phyloP scores from a whole-genome alignment of 148 eudicot species.

The Camellia lanceoleosa region DNA sequence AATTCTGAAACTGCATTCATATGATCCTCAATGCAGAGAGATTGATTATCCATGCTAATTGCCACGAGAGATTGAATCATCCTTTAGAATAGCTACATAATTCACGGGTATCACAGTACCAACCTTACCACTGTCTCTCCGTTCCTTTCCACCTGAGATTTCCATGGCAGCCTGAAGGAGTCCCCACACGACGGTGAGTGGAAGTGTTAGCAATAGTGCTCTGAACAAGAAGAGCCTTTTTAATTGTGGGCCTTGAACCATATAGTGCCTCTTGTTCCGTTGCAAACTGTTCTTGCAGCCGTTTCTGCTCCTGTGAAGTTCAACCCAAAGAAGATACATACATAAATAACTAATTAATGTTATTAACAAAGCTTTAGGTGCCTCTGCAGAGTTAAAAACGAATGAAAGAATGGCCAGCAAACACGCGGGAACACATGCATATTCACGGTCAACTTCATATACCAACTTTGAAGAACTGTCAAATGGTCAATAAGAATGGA shows the following conservation, averaged over 20 bases:
- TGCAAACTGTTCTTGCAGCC: conserved; percentile 65
- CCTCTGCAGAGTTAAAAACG: not conserved
- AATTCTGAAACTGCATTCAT: no score
- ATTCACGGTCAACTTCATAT: not conserved
- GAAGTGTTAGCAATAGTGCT: conserved; percentile 54
- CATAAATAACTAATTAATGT: not conserved
- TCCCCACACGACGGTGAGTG: conserved; percentile 39
- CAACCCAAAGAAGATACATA: not conserved
- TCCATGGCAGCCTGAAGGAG: conserved; percentile 48
- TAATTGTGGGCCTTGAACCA: conserved; percentile 58
- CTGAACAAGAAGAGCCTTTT: conserved; percentile 55
- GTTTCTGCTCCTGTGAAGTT: conserved; percentile 64
- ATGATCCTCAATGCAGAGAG: not conserved
- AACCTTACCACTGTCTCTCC: conserved; percentile 51
- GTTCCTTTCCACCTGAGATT: conserved; percentile 50
- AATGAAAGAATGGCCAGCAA: not conserved
- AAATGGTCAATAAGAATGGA: no score
- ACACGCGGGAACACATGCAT: not conserved
- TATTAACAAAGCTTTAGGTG: not conserved
- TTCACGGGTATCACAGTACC: conserved; percentile 49
- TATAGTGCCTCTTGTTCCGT: conserved; percentile 67
- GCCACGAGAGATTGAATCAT: conserved; percentile 39
- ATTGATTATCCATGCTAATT: not conserved
- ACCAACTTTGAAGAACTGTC: not conserved
- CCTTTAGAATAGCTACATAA: conserved; percentile 74